phyloP scores from a whole-genome alignment of 2,329 filamentous ascomycete genomes.

The Lasiodiplodia theobromae region DNA sequence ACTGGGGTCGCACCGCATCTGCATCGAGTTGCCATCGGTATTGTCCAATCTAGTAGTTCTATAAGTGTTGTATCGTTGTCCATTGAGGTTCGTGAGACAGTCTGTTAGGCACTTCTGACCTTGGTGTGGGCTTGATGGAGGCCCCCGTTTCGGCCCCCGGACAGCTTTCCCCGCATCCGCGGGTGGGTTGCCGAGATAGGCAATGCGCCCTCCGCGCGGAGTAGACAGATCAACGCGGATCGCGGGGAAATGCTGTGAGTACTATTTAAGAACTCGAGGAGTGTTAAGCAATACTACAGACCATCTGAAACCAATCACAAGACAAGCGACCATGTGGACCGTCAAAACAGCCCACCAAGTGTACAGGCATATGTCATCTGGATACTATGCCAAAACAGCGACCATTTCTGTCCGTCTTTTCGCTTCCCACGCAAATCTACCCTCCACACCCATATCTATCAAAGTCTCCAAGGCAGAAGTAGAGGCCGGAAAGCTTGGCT shows the following conservation, averaged over 20 bases:
- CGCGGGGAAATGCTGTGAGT: neutral
- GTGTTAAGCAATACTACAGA: neutral
- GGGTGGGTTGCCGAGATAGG: neutral
- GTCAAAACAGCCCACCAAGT: neutral
- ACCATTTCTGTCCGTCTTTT: constrained; percentile 1
- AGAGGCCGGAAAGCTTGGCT: constrained; percentile 47
- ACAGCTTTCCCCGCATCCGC: constrained; percentile 9
- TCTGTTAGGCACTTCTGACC: neutral
- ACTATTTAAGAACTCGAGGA: neutral
- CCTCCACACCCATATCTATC: constrained; percentile 44
- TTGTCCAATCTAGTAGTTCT: neutral
- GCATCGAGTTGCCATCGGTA: neutral
- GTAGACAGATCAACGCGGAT: constrained; percentile 1
- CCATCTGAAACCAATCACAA: neutral
- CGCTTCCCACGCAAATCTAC: constrained; percentile 34
- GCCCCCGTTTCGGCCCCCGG: constrained; percentile 12
- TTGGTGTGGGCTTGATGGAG: neutral
- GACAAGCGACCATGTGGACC: neutral
- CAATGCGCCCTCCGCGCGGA: constrained; percentile 14
- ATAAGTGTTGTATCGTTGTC: neutral
- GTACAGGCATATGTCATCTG: neutral
- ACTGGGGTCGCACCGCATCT: neutral
- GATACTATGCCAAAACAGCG: neutral
- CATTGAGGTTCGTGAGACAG: neutral
- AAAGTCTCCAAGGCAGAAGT: constrained; percentile 53